These are phyloP conservation scores for Nyssa sinensis DNA, from an alignment of 148 eudicot genomes.

Conservation along the genomic window DNA sequence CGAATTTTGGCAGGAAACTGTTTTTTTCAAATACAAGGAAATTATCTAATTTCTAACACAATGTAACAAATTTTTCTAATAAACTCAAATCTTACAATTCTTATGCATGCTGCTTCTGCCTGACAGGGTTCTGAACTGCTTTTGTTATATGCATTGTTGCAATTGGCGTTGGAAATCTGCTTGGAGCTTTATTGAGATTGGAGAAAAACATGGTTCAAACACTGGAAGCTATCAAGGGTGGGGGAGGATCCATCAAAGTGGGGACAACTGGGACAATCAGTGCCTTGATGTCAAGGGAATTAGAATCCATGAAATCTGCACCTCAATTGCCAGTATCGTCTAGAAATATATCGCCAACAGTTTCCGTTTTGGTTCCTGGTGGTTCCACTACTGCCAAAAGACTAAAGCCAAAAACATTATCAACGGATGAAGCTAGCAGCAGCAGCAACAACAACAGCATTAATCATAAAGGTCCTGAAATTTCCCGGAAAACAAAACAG, in stretches of 20 bases:
- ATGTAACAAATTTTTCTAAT: background rate
- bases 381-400: slow-evolving; percentile 30
- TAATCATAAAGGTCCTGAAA: slow-evolving; percentile 38
- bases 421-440: slow-evolving; percentile 54
- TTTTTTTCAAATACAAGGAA: background rate
- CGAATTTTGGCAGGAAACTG: background rate
- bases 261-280: slow-evolving; percentile 78
- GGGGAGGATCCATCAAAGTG: slow-evolving; percentile 83
- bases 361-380: slow-evolving; percentile 15
- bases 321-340: slow-evolving; percentile 21
- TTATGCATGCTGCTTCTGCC: background rate
- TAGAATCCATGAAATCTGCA: slow-evolving; percentile 43
- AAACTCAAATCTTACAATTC: background rate
- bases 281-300: slow-evolving; percentile 70
- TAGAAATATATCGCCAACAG: slow-evolving; percentile 16
- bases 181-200: background rate
- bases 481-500: slow-evolving; percentile 30
- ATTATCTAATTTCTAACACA: background rate
- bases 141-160: background rate
- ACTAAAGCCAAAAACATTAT: slow-evolving; percentile 40
- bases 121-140: slow-evolving; percentile 10
- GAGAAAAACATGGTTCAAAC: slow-evolving; percentile 55
- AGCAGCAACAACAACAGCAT: slow-evolving; percentile 22
- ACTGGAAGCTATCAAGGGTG: slow-evolving; percentile 72
- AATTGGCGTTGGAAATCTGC: background rate